Base-by-base conservation (phyloP, 257 asterid species). In the Primulina eburnea region DNA sequence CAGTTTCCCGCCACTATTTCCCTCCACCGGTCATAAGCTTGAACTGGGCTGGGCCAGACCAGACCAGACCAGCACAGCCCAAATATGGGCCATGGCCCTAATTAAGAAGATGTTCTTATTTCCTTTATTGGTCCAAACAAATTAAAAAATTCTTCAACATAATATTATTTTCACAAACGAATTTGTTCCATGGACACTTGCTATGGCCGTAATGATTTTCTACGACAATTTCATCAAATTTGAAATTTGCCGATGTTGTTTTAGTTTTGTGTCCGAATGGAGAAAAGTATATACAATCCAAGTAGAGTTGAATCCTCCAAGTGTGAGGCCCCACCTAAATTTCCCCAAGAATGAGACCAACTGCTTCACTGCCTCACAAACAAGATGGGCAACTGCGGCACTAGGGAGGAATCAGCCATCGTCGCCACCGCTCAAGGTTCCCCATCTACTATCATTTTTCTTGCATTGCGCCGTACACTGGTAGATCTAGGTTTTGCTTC, bases 321-420 rank as follows among this genome's bases (percentile, higher is more conserved):
- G 57, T 50, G 57, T 50, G 21, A 72, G 8, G 66, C 1, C 62
- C 57, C 61, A 34, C 35, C 24, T 66, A 59, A 21, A 6, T 62
- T 16, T 18, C 53, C 69, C 43, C 78, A 76, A 83, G 83, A 72
- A 83, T 84, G 89, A 83, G 86, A 80, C 76, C 72, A 65, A 66
- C 58, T 71, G 65, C 71, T 70, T 68, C 65, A 56, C 75, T 28
- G 74, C 64, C 60, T 63, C 52, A 73, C 73, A 66, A 12, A 55
- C 69, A 70, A 78, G 37, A 94, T 94, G 99, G 97, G 99, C 62
- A 94, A 94, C 75, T 93, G 97, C 85, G 99, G 99, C 73, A 93
- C 97, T 87, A 84, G 97, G 69, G 97, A 93, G 72, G 99, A 94
- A 75, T 86, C 99, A 26, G 85, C 97, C 78, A 97, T 88, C 71